A percentile compares a stretch with the other conserved stretches of the same genome.
Conservation (phyloP, 345 rosid genomes). For the Ailanthus altissimus region DNA sequence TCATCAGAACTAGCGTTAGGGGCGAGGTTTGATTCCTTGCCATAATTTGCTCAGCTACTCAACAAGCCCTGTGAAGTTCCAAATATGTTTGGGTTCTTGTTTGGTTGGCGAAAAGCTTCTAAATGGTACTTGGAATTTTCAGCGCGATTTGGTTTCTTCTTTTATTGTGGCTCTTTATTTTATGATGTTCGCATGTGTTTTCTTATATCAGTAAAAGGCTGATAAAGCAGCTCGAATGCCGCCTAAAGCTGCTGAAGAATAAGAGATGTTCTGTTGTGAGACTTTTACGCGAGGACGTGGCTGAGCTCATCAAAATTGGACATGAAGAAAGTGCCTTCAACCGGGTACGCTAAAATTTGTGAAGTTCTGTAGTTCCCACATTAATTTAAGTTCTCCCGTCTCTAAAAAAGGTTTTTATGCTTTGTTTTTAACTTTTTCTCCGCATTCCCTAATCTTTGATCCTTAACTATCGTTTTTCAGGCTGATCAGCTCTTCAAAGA, state of each 20-base stretch:
- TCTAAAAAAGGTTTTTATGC: background rate
- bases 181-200: background rate
- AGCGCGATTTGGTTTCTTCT: background rate
- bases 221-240: slow-evolving; percentile 56
- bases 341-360: slow-evolving; percentile 40
- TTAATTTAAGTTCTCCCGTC: background rate
- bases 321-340: slow-evolving; percentile 47
- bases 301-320: slow-evolving; percentile 62
- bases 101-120: slow-evolving; percentile 82
- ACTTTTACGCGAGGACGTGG: slow-evolving; percentile 63
- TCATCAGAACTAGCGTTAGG: background rate
- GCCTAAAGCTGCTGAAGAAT: slow-evolving; percentile 67
- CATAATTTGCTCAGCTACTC: background rate
- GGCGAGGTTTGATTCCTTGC: too few species aligned
- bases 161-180: background rate
- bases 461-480: slow-evolving; percentile 30
- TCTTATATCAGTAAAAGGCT: slow-evolving; percentile 56
- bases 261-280: slow-evolving; percentile 60
- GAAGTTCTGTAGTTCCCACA: background rate
- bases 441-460: background rate
- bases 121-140: slow-evolving; percentile 46
- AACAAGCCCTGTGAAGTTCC: background rate
- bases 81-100: slow-evolving; percentile 65
- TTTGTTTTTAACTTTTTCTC: background rate
- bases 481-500: slow-evolving; percentile 63